phyloP scores from a whole-genome alignment of 441 rosid genomes.

The Croton setiger region DNA sequence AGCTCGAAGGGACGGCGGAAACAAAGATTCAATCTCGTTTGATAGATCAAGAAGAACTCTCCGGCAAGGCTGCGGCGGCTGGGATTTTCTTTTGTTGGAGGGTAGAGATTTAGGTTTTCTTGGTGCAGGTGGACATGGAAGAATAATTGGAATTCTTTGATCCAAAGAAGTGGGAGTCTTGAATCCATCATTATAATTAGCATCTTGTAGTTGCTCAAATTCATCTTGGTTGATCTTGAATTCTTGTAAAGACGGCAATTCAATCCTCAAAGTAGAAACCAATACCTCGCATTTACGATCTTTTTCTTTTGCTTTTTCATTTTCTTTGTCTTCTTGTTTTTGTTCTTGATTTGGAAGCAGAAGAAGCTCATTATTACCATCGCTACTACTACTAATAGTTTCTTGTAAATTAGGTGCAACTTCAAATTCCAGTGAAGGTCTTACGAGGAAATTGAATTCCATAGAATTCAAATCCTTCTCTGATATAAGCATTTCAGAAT shows the following conservation, averaged over 20 bases:
- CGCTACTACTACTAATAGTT: not conserved
- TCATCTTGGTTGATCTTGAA: constrained; percentile 23
- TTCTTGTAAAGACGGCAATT: constrained; percentile 33
- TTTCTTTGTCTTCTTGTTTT: constrained; percentile 17
- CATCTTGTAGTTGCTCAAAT: constrained; percentile 17
- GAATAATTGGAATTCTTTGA: constrained; percentile 31
- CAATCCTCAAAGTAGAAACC: constrained; percentile 30
- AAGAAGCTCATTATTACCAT: not conserved
- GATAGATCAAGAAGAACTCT: constrained; percentile 56
- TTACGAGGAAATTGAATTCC: constrained; percentile 41
- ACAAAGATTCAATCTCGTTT: constrained; percentile 62
- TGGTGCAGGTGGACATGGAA: constrained; percentile 74
- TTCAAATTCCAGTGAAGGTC: constrained; percentile 30
- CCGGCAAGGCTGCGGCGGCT: not conserved
- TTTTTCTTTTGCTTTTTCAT: constrained; percentile 16
- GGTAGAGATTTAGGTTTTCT: constrained; percentile 52
- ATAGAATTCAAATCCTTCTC: constrained; percentile 41
- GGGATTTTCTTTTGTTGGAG: constrained; percentile 37
- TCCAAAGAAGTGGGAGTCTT: constrained; percentile 67
- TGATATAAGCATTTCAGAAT: constrained; percentile 37
- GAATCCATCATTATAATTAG: constrained; percentile 40
- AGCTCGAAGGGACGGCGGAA: constrained; percentile 47
- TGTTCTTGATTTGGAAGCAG: constrained; percentile 4
- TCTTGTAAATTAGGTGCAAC: constrained; percentile 20
- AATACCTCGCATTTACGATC: constrained; percentile 28